Evolutionary conservation across 2,329 filamentous ascomycete genomes (phyloP), one percentile per base, ranked within the genome.

Genomic region (Elsinoe ampelina): DNA sequence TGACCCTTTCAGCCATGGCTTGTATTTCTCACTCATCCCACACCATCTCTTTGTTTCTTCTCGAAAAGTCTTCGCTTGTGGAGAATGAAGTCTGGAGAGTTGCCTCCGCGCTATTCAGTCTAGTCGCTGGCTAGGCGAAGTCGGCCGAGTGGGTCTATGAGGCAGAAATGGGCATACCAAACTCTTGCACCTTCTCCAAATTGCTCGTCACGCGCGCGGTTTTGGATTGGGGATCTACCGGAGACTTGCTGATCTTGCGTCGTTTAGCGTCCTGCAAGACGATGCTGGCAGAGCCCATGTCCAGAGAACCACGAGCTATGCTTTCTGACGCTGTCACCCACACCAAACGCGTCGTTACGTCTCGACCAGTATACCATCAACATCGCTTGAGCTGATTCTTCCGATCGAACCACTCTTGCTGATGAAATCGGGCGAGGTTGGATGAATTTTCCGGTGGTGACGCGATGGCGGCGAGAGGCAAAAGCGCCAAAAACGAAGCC

Each of bases 101-200:
- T 12, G 34, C 35, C 32, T 20, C 15, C 10, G 32, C 48, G 30
- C 48, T 52, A 52, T 52, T 15, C 32, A 34, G n/a, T 26, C 32
- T 36, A 52, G 48, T 19, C 48, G 32, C 48, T 15, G 17, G 11
- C 48, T 52, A 52, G 48, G 48, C 48, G 34, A 52, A 20, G 48
- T 39, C 36, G 48, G 11, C 17, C 19, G 35, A 15, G 48, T 52
- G 48, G 48, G 48, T 52, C 48, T 17, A 13, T 26, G 48, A 26
- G n/a, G 10, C 20, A 19, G 38, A 52, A 15, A 39, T 39, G 48
- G 48, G 13, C 19, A 52, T 52, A 52, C 48, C 34, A 50, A 13
- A 50, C 26, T 34, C 26, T 20, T 34, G 12, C 26, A 15, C n/a
- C 26, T 19, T 26, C 19, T 35, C 15, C 48, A 39, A 22, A 22